These are phyloP conservation scores for Blastocystis sp. DNA, from an alignment of 352 stramenopile species.

Conservation along the genomic window DNA sequence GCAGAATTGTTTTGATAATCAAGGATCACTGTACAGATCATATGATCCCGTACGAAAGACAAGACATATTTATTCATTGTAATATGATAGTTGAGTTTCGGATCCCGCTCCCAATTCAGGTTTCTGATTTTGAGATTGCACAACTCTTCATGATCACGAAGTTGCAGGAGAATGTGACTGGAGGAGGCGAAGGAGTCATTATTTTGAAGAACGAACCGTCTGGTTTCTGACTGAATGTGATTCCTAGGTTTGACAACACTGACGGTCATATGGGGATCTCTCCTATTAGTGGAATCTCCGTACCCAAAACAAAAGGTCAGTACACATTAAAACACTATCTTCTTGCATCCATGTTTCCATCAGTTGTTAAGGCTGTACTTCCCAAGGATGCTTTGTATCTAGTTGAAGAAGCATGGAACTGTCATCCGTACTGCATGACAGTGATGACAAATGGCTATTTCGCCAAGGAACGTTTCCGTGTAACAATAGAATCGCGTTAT, in stretches of 20 bases:
- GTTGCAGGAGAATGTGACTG: constrained; percentile 49
- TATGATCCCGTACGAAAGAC: no score
- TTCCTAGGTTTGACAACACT: constrained; percentile 49
- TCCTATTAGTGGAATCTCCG: neutral
- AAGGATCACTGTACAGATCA: no score
- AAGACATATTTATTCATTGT: neutral
- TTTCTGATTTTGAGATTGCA: constrained; percentile 59
- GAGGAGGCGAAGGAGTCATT: constrained; percentile 55
- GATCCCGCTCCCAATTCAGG: constrained; percentile 51
- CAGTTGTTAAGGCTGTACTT: constrained; percentile 2
- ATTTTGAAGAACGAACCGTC: constrained; percentile 62
- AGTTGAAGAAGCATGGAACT: constrained; percentile 64
- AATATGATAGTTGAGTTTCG: constrained; percentile 62
- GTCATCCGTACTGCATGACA: constrained; percentile 59
- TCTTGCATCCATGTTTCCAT: constrained; percentile 45
- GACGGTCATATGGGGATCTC: constrained; percentile 56
- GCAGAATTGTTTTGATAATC: no score
- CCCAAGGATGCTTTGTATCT: constrained; percentile 11
- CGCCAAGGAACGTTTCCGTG: constrained; percentile 28
- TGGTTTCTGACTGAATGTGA: neutral
- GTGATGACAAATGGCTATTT: constrained; percentile 44
- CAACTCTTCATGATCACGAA: constrained; percentile 56
- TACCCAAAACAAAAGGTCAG: constrained; percentile 49
- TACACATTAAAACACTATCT: constrained; percentile 67
- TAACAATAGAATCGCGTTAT: constrained; percentile 42